Evolutionary conservation across 1,284 basidiomycete species (phyloP), one percentile per base, ranked within the genome.

Genomic region (Paramarasmius palmivorus): DNA sequence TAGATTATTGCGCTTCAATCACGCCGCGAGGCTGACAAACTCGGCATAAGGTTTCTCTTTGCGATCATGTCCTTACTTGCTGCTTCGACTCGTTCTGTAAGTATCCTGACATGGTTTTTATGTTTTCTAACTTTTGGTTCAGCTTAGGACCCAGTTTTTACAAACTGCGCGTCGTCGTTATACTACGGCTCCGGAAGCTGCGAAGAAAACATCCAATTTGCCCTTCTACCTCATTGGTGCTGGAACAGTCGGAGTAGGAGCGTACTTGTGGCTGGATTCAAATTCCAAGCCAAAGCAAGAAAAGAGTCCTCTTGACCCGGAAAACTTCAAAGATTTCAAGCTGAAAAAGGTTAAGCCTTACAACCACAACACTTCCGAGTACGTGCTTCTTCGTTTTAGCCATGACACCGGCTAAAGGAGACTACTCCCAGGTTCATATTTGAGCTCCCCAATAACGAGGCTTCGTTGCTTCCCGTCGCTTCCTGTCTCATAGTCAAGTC

Each of bases 311-410:
- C 76, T 92, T 37, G 83, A 90, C 66, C 82, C 88, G 22, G 72
- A 91, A 57, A 82, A 85, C 59, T 94, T 88, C 65, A 70, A 84
- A 50, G 83, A 91, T 67, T 86, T 98, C 71, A 89, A 85, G 66
- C 82, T 98, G 63, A 90, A 90, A 72, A 83, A 87, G 66, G 76
- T 98, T 62, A 80, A 87, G 61, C 86, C 87, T 2, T 98, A 98
- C 80, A 99, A 96, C 81, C 90, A 96, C 79, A 94, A 96, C 73
- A 87, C 92, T 4, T 77, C 90, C 34, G 82, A 81, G 79, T 89
- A 60, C 56, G 76, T 68, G 35, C 10, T 15, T 29, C 20, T 41
- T 10, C 37, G 29, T 12, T 25, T 37, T 34, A 22, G 39, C 38
- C 34, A 34, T 26, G 38, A 44, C 26, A 47, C 42, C 37, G 46